Base-by-base conservation (phyloP, 257 asterid species). In the Verbena officinalis region DNA sequence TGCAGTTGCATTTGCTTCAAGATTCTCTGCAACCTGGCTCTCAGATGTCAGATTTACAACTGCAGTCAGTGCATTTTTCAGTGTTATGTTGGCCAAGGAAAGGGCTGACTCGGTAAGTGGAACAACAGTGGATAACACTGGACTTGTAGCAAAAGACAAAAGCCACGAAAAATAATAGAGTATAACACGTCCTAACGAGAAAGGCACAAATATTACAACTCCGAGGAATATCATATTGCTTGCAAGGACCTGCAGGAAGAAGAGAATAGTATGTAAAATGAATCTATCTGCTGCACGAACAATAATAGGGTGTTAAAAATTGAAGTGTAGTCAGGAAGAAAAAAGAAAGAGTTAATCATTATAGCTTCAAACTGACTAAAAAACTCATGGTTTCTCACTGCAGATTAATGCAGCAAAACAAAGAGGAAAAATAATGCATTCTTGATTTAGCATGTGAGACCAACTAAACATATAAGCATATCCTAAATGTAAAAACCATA, bases 151-250 rank as follows among this genome's bases (percentile, higher is more conserved):
- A 71, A 95, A 85, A 63, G 93, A 82, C 79, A 89, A 67, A 57
- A 89, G 67, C 96, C 97, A 84, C 51, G 96, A 81, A 55, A 85
- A 46, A 58, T 87, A 77, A 73, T 84, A 67, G 57, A 89, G 77
- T 60, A 92, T 87, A 56, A 80, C 68, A 14, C 98, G 91, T 52
- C 98, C 98, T 48, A 89, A 59, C 7, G 97, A 85, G 79, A 92
- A 92, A 22, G 98, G 98, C 62, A 89, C 78, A 77, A 87, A 84
- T 23, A 92, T 84, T 46, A 92, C 88, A 61, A 89, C 96, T 67
- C 97, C 98, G 49, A 92, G 95, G 73, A 92, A 92, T 77, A 92
- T 92, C 97, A 87, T 89, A 75, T 92, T 92, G 83, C 98, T 92
- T 8, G 98, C 98, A 76, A 92, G 98, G 73, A 92, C 98, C 98